phyloP scores from a whole-genome alignment of 192 early-diverging fungal genomes.

The Backusella psychrophila region DNA sequence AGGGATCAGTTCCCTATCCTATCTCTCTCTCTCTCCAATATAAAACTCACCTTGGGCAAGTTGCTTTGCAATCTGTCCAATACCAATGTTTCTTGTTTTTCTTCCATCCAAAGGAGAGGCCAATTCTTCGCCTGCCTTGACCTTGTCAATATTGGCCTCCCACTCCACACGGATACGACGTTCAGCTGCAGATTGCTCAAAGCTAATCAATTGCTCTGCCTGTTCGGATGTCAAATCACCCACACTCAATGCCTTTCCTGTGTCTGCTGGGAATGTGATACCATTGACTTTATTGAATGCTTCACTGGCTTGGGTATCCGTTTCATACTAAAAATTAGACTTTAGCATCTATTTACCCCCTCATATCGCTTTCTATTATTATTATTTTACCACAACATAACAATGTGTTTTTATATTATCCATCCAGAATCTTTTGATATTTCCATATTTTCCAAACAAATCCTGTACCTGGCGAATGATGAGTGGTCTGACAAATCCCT shows the following conservation, averaged over 20 bases:
- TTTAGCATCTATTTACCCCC: neutral
- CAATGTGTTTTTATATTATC: slow-evolving; percentile 62
- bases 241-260: slow-evolving; percentile 23
- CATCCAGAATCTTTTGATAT: slow-evolving; percentile 57
- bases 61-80: slow-evolving; percentile 34
- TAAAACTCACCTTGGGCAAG: slow-evolving; percentile 19
- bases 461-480: slow-evolving; percentile 31
- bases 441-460: slow-evolving; percentile 48
- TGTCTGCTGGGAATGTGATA: slow-evolving; percentile 26
- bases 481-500: slow-evolving; percentile 60
- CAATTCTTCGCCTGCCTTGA: slow-evolving; percentile 7
- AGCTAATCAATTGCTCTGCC: slow-evolving; percentile 26
- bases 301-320: slow-evolving; percentile 20
- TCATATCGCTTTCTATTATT: neutral
- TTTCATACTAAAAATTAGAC: slow-evolving; percentile 49
- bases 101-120: neutral
- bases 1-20: no score
- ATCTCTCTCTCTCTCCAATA: neutral
- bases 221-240: slow-evolving; percentile 17
- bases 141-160: slow-evolving; percentile 22
- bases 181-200: slow-evolving; percentile 28
- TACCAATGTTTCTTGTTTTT: slow-evolving; percentile 10
- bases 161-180: slow-evolving; percentile 31
- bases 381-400: slow-evolving; percentile 52
- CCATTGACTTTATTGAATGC: slow-evolving; percentile 26